Evolutionary conservation across 306 rosid genomes (phyloP), one percentile per base, ranked within the genome.

Genomic region (Chamaecrista fasciculata): DNA sequence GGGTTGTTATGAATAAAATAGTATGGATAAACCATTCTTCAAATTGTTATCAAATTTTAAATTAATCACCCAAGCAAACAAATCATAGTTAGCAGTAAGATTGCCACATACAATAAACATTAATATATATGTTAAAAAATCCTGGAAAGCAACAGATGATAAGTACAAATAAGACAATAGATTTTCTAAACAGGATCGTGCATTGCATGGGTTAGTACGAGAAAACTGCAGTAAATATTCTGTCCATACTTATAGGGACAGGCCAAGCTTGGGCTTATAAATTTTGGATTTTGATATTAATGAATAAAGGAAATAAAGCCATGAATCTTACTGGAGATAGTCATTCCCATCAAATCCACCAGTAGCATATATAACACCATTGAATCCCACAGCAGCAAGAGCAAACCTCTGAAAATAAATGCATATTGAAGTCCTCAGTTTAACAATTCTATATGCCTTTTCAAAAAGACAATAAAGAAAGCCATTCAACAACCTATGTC

Each of bases 321-420:
- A 56, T 53, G 57, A 48, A 67, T 73, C 96, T 86, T 77, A 88
- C 96, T 71, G 81, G 48, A 86, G 50, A 85, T 86, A 78, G 50
- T 62, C 70, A 44, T 19, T 62, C 43, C 87, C 94, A 73, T 80
- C 86, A 76, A 14, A 91, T 21, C 85, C 89, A 16, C 84, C 99
- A 31, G 86, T 77, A 42, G 82, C 84, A 48, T 84, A 85, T 62
- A 85, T 44, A 48, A 74, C 81, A 11, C 82, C 79, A 40, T 82
- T 80, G 46, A 82, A 76, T 66, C 82, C 87, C 44, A 55, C 84
- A 0, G 75, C 83, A 62, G 72, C 85, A 69, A 81, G 70, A 29
- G 81, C 80, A 68, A 81, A 89, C 29, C 84, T 76, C 96, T 86
- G 85, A 52, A 60, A 77, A 64, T 33, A 60, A 15, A 71, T 69